phyloP scores from a whole-genome alignment of 495 filamentous ascomycete genomes.

The Aspergillus homomorphus region DNA sequence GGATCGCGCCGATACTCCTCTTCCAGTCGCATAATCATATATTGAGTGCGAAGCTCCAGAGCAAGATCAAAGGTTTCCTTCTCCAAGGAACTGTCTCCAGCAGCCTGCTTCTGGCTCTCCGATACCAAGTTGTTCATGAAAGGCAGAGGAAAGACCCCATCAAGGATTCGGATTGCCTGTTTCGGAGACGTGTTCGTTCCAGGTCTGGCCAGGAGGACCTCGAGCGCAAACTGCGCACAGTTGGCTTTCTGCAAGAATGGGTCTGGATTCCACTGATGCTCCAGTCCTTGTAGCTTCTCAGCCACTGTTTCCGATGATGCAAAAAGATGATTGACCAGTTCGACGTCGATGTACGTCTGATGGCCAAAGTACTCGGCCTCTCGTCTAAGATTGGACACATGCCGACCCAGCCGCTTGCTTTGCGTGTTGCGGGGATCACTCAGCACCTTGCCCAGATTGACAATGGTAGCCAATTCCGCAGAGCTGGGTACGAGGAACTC shows the following conservation, averaged over 20 bases:
- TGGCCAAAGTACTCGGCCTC: conserved; percentile 27
- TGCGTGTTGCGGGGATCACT: conserved; percentile 28
- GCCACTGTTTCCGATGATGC: conserved; percentile 9
- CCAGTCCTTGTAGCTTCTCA: conserved; percentile 9
- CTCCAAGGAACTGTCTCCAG: conserved; percentile 28
- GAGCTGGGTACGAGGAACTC: conserved; percentile 26
- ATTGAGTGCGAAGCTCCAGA: conserved; percentile 40
- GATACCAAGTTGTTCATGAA: conserved; percentile 28
- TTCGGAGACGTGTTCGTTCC: conserved; percentile 15
- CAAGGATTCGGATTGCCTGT: conserved; percentile 28
- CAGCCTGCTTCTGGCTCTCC: not conserved
- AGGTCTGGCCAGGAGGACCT: conserved; percentile 27
- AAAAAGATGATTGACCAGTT: conserved; percentile 18
- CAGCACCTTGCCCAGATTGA: conserved; percentile 25
- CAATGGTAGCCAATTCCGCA: conserved; percentile 20
- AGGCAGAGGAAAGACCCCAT: conserved; percentile 32
- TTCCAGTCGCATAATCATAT: conserved; percentile 32
- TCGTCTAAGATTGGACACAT: conserved; percentile 17
- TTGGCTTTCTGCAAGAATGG: conserved; percentile 38
- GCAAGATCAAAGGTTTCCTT: conserved; percentile 37
- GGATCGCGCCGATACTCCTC: conserved; percentile 23
- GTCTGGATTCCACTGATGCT: conserved; percentile 23
- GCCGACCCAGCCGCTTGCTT: conserved; percentile 25
- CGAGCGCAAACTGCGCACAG: conserved; percentile 35
- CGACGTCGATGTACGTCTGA: conserved; percentile 31